Evolutionary conservation across 2,329 filamentous ascomycete genomes (phyloP).

Genomic region (Orbilia quercus): DNA sequence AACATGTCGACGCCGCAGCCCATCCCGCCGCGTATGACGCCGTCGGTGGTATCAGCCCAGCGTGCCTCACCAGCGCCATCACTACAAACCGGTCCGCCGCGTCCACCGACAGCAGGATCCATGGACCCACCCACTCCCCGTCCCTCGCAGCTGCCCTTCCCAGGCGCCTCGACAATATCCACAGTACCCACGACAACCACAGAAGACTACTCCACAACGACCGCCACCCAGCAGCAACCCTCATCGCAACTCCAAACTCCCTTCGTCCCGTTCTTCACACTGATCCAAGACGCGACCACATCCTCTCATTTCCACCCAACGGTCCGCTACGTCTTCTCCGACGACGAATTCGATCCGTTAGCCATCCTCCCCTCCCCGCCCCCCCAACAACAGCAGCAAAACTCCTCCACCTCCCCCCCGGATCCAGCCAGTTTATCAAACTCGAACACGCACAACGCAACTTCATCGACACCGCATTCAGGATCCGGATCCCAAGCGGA

Average conservation of each 20-base stretch:
- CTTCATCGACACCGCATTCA: constrained; percentile 31
- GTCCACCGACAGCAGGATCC: constrained; percentile 41
- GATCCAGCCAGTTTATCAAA: constrained; percentile 31
- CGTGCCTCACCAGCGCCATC: constrained; percentile 20
- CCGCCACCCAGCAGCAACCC: constrained; percentile 21
- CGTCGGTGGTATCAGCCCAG: constrained; percentile 19
- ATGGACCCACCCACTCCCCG: constrained; percentile 47
- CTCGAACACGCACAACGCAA: constrained; percentile 21
- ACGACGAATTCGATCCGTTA: constrained; percentile 74
- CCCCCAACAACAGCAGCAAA: constrained; percentile 1
- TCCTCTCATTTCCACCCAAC: constrained; percentile 82
- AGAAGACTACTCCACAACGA: background rate
- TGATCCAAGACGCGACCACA: constrained; percentile 80
- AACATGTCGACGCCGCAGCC: constrained; percentile 44
- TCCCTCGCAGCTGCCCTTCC: constrained; percentile 48
- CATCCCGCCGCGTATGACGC: constrained; percentile 32
- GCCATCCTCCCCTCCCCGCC: constrained; percentile 38
- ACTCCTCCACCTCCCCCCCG: no score
- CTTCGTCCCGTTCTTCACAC: constrained; percentile 85
- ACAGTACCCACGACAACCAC: constrained; percentile 15
- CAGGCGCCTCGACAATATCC: constrained; percentile 7
- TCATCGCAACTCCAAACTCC: constrained; percentile 22
- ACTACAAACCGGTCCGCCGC: constrained; percentile 11
- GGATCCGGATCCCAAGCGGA: constrained; percentile 49
- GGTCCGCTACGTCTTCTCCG: constrained; percentile 91